Conservation (phyloP, 257 asterid species). For the Solanum peruvianum region DNA sequence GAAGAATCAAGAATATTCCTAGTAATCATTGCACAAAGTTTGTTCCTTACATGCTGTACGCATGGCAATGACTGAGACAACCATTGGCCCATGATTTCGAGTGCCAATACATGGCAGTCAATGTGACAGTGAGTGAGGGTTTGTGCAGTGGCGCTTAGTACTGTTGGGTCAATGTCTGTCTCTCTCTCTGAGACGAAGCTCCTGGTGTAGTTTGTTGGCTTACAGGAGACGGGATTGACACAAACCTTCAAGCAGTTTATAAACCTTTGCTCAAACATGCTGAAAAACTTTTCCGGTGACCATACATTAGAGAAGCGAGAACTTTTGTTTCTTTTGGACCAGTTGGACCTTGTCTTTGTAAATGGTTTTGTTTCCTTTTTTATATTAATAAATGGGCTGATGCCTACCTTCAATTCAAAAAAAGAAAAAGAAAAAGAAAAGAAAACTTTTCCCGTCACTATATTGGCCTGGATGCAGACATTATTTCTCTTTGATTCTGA, state of each 20-base stretch:
- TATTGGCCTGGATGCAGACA: background rate
- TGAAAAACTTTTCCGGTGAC: background rate
- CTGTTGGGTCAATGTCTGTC: background rate
- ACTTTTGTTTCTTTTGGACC: background rate
- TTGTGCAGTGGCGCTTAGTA: background rate
- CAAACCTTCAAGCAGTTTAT: background rate
- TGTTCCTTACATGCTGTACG: background rate
- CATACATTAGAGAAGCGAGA: background rate
- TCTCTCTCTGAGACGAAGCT: background rate
- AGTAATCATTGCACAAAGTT: background rate
- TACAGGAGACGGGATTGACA: background rate
- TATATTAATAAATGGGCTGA: background rate
- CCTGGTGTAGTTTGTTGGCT: background rate
- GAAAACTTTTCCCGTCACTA: background rate
- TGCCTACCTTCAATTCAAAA: background rate
- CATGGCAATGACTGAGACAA: background rate
- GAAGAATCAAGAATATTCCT: background rate
- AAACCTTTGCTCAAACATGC: background rate
- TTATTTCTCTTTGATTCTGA: background rate
- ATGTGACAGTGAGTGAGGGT: background rate
- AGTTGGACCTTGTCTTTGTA: background rate
- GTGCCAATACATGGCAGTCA: background rate
- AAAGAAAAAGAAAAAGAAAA: background rate
- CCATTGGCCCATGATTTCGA: background rate
- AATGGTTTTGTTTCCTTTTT: background rate